Base-by-base conservation (phyloP, 2,329 filamentous ascomycete species). In the Xylariaceae sp. region DNA sequence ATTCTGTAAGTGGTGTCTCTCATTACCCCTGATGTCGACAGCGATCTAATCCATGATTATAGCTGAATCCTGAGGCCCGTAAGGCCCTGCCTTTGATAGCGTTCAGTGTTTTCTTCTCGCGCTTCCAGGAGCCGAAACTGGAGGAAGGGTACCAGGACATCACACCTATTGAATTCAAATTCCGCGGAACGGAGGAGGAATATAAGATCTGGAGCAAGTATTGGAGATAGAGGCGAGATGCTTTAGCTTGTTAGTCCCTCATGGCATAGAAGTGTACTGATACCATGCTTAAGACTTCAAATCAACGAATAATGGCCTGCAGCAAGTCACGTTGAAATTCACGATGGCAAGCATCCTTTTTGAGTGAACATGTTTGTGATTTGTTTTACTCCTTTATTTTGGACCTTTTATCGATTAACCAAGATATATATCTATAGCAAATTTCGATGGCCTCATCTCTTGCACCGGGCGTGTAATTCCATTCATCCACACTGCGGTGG, bases 111-210 rank as follows among this genome's bases (percentile, higher is more conserved):
- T 99, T 91, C 70, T 77, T 80, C 13, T 83, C 86, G 7, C 82
- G 90, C 56, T 94, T 90, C 74, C 85, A 85, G 64, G 81, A 87
- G 65, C 94, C 93, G 0, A 82, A 80, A 45, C 61, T 82, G 1
- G 80, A 82, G 10, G 94, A 99, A 74, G 93, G 93, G 0, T 97
- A 97, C 68, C 77, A 88, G 64, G 90, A 97, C 65, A 83, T 99
- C 41, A 78, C 83, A 0, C 83, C 85, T 57, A 77, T 96, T 0
- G 83, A 88, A 37, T 99, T 99, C 69, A 74, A 81, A 71, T 93
- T 94, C 70, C 77, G 83, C 48, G 91, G 91, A 0, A 82, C 80
- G 1, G 81, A 84, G 55, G 84, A 88, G 39, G 86, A 91, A 65
- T 86, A 85, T 69, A 76, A 77, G 41, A 75, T 89, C 50, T 97